phyloP scores from a whole-genome alignment of 495 filamentous ascomycete species.

The Tetracladium setigerum region DNA sequence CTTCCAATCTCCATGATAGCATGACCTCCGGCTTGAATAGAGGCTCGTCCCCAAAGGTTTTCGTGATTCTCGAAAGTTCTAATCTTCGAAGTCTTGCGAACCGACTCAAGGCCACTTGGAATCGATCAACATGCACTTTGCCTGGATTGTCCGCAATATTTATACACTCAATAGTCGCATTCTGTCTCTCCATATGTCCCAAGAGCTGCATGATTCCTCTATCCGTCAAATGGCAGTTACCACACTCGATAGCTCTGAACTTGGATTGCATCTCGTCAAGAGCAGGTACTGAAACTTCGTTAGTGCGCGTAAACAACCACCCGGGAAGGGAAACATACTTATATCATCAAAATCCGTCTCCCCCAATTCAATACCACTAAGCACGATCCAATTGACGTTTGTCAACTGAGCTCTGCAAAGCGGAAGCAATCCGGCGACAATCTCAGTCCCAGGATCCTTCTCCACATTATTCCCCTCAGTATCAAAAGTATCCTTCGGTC shows the following conservation, averaged over 20 bases:
- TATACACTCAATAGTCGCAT: constrained; percentile 64
- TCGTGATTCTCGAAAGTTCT: constrained; percentile 59
- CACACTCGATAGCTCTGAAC: constrained; percentile 75
- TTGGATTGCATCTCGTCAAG: constrained; percentile 36
- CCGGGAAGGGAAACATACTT: constrained; percentile 18
- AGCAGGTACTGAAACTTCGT: constrained; percentile 9
- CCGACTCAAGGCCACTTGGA: constrained; percentile 32
- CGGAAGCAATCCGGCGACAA: constrained; percentile 72
- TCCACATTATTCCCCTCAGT: constrained; percentile 35
- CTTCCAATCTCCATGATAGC: constrained; percentile 67
- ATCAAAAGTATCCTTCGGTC: constrained; percentile 28
- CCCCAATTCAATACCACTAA: constrained; percentile 78
- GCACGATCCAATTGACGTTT: constrained; percentile 69
- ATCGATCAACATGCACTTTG: constrained; percentile 55
- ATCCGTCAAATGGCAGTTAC: constrained; percentile 65
- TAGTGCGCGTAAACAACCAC: background rate
- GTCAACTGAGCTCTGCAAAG: constrained; percentile 66
- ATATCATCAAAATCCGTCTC: constrained; percentile 63
- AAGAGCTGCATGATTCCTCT: constrained; percentile 47
- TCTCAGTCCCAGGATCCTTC: constrained; percentile 64
- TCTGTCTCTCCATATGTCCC: constrained; percentile 54
- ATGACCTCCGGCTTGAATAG: constrained; percentile 60
- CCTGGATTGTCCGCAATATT: constrained; percentile 73
- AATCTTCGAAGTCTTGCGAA: constrained; percentile 59
- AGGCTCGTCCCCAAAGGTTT: constrained; percentile 54